Evolutionary conservation across 768 basidiomycete species (phyloP).

Genomic region (Leccinum truebloodii): DNA sequence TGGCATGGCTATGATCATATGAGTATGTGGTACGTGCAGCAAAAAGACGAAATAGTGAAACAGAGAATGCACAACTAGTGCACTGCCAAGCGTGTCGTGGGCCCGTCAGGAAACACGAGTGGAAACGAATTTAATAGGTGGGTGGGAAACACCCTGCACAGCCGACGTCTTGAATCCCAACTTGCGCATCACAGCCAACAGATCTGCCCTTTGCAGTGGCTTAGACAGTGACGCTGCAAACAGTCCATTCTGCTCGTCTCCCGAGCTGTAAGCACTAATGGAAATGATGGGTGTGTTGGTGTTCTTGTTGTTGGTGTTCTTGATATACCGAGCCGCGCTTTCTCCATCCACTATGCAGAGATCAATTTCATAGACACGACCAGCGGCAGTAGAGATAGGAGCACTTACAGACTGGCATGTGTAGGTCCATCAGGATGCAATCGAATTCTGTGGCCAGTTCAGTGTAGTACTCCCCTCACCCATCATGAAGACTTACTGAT

Average conservation of each 20-base stretch:
- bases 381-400: neutral
- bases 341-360: conserved; percentile 79
- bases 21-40: conserved; percentile 34
- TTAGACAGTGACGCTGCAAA: conserved; percentile 85
- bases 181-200: conserved; percentile 78
- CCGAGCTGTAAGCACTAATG: conserved; percentile 83
- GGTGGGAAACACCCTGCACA: conserved; percentile 53
- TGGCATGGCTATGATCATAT: conserved; percentile 30
- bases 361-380: conserved; percentile 10
- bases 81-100: conserved; percentile 2
- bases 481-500: conserved; percentile 68
- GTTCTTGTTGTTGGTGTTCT: conserved; percentile 95
- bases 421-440: conserved; percentile 91
- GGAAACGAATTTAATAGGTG: conserved; percentile 54
- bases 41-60: conserved; percentile 31
- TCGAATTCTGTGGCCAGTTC: conserved; percentile 72
- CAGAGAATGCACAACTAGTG: conserved; percentile 26
- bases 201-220: conserved; percentile 85
- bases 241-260: conserved; percentile 66
- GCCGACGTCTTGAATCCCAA: conserved; percentile 90
- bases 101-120: conserved; percentile 30
- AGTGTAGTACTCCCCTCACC: neutral
- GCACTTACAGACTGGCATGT: conserved; percentile 88
- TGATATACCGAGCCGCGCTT: conserved; percentile 95
- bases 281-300: conserved; percentile 90